Percentiles rank a stretch among this genome's conserved stretches.
Evolutionary conservation across 345 rosid species (phyloP).

Genomic region (Draba incana): DNA sequence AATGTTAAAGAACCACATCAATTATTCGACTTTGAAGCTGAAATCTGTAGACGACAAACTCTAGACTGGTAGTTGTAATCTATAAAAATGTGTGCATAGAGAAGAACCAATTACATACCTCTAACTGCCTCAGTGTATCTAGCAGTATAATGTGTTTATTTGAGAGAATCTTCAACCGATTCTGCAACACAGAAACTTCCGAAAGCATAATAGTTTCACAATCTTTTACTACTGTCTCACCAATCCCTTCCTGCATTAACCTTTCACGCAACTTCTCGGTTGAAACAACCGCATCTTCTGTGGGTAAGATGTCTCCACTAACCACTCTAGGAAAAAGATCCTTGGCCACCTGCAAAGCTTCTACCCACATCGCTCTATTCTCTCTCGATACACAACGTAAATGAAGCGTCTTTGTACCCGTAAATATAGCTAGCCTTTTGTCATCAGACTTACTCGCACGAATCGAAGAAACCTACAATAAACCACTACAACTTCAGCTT

Average conservation of each 20-base stretch:
- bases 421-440: constrained; percentile 89
- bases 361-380: constrained; percentile 85
- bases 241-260: constrained; percentile 75
- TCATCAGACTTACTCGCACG: constrained; percentile 97
- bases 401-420: constrained; percentile 98
- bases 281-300: constrained; percentile 77
- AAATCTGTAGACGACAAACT: constrained; percentile 4
- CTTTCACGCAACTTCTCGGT: constrained; percentile 81
- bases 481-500: constrained; percentile 18
- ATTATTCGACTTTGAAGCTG: constrained; percentile 4
- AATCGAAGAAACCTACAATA: constrained; percentile 83
- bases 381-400: constrained; percentile 75
- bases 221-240: constrained; percentile 67
- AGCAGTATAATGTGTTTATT: constrained; percentile 70
- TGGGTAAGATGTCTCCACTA: constrained; percentile 64
- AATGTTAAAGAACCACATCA: constrained; percentile 1
- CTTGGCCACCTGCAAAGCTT: constrained; percentile 80
- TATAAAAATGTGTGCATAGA: constrained; percentile 6
- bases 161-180: constrained; percentile 64
- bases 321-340: constrained; percentile 80
- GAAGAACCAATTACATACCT: constrained; percentile 54
- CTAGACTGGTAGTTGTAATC: constrained; percentile 10
- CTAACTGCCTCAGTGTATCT: constrained; percentile 83
- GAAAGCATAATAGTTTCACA: constrained; percentile 88
- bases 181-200: constrained; percentile 76